Percentiles rank a stretch among this genome's conserved stretches.
phyloP scores from a whole-genome alignment of 805 yeast species.

The Zygosaccharomyces bisporus region DNA sequence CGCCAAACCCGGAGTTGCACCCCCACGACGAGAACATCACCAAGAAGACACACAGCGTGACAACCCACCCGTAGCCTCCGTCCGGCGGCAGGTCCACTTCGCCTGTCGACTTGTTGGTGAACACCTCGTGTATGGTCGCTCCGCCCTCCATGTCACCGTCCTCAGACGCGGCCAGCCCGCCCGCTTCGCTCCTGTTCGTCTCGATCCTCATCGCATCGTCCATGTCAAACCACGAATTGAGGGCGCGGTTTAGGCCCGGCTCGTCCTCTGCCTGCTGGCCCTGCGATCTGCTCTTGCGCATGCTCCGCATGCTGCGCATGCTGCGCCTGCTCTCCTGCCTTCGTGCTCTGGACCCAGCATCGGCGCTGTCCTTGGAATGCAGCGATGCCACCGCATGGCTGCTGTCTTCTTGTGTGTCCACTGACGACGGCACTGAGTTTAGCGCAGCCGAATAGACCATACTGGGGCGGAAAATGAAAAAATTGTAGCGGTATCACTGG shows the following conservation, averaged over 20 bases:
- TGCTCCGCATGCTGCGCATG: neutral
- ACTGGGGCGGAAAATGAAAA: neutral
- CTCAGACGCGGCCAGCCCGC: conserved; percentile 2
- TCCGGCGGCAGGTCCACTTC: conserved; percentile 47
- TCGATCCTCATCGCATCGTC: conserved; percentile 32
- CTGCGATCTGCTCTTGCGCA: neutral
- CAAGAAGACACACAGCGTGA: conserved; percentile 47
- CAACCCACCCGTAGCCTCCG: conserved; percentile 69
- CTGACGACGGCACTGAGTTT: neutral
- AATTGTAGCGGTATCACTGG: no score
- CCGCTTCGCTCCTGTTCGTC: conserved; percentile 10
- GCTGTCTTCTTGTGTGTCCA: neutral
- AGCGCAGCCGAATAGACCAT: neutral
- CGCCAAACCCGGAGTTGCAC: conserved; percentile 59
- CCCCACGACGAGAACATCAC: conserved; percentile 70
- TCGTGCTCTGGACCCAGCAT: neutral
- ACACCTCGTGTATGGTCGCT: conserved; percentile 30
- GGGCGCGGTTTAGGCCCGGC: conserved; percentile 14
- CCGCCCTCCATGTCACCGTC: conserved; percentile 12
- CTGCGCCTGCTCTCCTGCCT: no score
- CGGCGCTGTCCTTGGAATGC: neutral
- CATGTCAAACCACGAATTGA: conserved; percentile 28
- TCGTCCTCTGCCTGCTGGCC: neutral
- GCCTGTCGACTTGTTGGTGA: conserved; percentile 37
- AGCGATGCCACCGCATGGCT: neutral